phyloP scores from a whole-genome alignment of 2,329 filamentous ascomycete genomes.

The Nothopassalora personata region DNA sequence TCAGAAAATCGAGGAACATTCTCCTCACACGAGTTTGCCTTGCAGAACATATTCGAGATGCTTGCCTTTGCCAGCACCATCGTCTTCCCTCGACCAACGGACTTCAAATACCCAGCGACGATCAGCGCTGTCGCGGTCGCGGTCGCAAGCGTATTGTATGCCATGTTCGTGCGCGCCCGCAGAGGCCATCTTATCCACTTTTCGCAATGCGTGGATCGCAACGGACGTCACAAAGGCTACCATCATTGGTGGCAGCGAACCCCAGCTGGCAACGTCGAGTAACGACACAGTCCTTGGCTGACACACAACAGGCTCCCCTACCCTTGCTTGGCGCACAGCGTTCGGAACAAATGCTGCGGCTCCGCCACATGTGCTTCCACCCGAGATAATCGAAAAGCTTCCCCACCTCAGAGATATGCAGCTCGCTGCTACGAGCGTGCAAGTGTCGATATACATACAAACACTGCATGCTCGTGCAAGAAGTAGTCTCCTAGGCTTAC shows the following conservation, averaged over 20 bases:
- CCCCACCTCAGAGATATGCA: no score
- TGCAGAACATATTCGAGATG: constrained; percentile 63
- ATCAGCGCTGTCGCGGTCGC: constrained; percentile 54
- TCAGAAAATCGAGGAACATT: constrained; percentile 56
- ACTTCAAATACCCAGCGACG: constrained; percentile 58
- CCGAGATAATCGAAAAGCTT: no score
- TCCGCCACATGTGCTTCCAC: no score
- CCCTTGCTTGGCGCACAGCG: no score
- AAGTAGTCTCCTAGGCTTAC: neutral
- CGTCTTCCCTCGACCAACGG: constrained; percentile 55
- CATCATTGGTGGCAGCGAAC: neutral
- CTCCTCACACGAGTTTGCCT: constrained; percentile 60
- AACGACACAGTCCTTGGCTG: neutral
- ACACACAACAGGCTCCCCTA: no score
- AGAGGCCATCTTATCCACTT: constrained; percentile 58
- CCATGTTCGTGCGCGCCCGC: constrained; percentile 52
- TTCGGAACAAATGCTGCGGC: no score
- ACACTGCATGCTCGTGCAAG: no score
- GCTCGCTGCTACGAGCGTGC: no score
- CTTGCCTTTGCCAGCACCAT: constrained; percentile 62
- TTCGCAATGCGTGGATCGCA: neutral
- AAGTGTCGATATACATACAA: no score
- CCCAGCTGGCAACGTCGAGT: neutral
- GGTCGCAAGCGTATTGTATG: constrained; percentile 48
- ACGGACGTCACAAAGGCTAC: neutral